phyloP scores from a whole-genome alignment of 2,329 filamentous ascomycete species.

The Microdochium trichocladiopsis region DNA sequence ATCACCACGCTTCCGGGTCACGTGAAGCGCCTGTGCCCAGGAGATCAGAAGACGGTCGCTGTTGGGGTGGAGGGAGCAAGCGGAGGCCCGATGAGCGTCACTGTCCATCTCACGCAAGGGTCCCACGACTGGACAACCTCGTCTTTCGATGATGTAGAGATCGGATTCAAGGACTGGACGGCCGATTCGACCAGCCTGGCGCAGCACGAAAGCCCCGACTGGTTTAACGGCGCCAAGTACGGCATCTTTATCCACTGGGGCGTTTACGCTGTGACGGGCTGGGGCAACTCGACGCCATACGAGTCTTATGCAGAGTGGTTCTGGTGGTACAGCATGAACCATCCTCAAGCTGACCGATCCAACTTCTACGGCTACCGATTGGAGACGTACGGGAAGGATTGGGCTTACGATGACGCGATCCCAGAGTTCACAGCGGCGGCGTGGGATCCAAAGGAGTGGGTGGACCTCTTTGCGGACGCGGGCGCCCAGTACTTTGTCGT shows the following conservation, averaged over 20 bases:
- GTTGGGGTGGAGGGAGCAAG: slow-evolving; percentile 25
- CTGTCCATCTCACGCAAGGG: slow-evolving; percentile 10
- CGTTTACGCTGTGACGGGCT: slow-evolving; percentile 46
- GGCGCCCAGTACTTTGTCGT: slow-evolving; percentile 37
- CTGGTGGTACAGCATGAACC: slow-evolving; percentile 42
- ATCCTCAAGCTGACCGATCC: slow-evolving; percentile 31
- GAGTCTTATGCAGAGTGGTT: slow-evolving; percentile 38
- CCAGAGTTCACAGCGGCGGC: slow-evolving; percentile 40
- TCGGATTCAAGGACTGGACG: slow-evolving; percentile 28
- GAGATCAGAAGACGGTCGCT: slow-evolving; percentile 31
- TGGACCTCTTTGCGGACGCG: slow-evolving; percentile 27
- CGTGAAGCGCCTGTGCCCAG: slow-evolving; percentile 33
- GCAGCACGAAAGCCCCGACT: slow-evolving; percentile 36
- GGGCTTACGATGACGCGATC: slow-evolving; percentile 50
- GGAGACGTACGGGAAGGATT: slow-evolving; percentile 39
- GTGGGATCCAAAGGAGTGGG: slow-evolving; percentile 40
- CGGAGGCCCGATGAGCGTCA: slow-evolving; percentile 12
- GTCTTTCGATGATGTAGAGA: slow-evolving; percentile 12
- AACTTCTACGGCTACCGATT: slow-evolving; percentile 41
- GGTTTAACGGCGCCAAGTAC: slow-evolving; percentile 49
- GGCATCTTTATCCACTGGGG: slow-evolving; percentile 58
- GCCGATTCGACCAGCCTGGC: slow-evolving; percentile 25
- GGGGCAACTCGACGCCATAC: slow-evolving; percentile 36
- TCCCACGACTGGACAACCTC: slow-evolving; percentile 4
- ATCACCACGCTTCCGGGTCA: slow-evolving; percentile 29